Conservation (phyloP, 495 filamentous ascomycete genomes). For the Lasiosphaeria ovina region DNA sequence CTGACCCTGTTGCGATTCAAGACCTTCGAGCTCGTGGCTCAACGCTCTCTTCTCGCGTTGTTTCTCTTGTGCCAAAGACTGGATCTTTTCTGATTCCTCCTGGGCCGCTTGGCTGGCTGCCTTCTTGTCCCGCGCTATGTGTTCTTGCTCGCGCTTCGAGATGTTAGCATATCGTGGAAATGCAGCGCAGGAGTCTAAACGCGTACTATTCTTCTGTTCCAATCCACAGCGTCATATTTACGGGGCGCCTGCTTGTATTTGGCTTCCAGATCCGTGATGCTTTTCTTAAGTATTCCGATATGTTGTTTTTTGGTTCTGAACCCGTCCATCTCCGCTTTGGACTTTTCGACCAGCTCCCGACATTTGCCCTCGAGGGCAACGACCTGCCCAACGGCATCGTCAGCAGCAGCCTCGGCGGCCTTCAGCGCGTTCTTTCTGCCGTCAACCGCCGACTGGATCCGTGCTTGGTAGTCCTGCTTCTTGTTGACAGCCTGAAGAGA, state of each 20-base stretch:
- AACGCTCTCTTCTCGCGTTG: conserved; percentile 27
- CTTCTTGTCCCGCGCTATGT: conserved; percentile 44
- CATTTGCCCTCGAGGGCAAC: conserved; percentile 52
- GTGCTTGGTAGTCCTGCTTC: conserved; percentile 60
- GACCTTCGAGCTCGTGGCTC: conserved; percentile 50
- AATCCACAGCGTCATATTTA: conserved; percentile 49
- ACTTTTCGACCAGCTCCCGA: conserved; percentile 53
- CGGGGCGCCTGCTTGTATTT: conserved; percentile 44
- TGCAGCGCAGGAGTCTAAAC: not conserved
- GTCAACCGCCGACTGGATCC: conserved; percentile 48
- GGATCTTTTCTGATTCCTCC: conserved; percentile 32
- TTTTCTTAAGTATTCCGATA: conserved; percentile 39
- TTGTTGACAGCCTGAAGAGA: conserved; percentile 60
- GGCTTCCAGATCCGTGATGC: conserved; percentile 44
- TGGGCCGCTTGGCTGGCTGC: conserved; percentile 33
- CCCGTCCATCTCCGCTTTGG: conserved; percentile 56
- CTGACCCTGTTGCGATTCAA: conserved; percentile 77
- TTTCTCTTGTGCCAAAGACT: conserved; percentile 23
- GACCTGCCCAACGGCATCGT: conserved; percentile 48
- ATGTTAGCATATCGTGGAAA: conserved; percentile 13
- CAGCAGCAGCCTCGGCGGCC: conserved; percentile 52
- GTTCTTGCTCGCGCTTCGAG: conserved; percentile 43
- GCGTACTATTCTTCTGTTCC: conserved; percentile 56
- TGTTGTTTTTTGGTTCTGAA: conserved; percentile 54
- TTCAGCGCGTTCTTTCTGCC: conserved; percentile 52